Base-by-base conservation (phyloP, 73 alveolate genomes). In the Tetrahymena thermophila region DNA sequence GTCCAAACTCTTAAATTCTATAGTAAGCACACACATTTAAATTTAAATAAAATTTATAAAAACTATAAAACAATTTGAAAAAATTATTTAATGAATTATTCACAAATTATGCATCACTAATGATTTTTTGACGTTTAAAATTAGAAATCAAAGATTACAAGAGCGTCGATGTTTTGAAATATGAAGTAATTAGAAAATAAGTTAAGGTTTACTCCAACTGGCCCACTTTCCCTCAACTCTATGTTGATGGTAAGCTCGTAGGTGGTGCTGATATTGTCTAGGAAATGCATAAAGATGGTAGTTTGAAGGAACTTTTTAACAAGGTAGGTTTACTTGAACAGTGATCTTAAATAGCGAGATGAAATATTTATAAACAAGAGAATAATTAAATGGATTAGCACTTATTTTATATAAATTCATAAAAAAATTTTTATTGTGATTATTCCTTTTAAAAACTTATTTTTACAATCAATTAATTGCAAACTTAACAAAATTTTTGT, bases 181-280 rank as follows among this genome's bases (percentile, higher is more conserved):
- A 96, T 42, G 97, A 94, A 40, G 94, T 93, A 21, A 94, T 98
- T 37, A 96, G 99, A 94, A 98, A 98, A 58, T 98, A 97, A 42
- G 93, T 97, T 94, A 98, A 98, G 96, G 97, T 97, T 96, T 98
- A 94, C 96, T 96, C 98, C 17, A 97, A 98, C 94, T 98, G 99
- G 99, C 99, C 99, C 9, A 98, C 99, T 19, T 96, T 97, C 94
- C 99, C 99, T 34, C 97, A 98, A 93, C 96, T 98, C 95, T 97
- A 97, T 94, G 96, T 97, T 8, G 97, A 96, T 57, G 93, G 96
- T 34, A 96, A 97, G 93, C 96, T 98, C 95, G 56, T 98, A 34
- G 99, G 99, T 38, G 99, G 99, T 40, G 96, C 98, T 95, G 99
- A 98, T 85, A 98, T 98, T 40, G 95, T 98, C 94, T 94, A 96